These are phyloP conservation scores for Echeveria elegans DNA, from an alignment of 164 flowering plant genomes.

Conservation along the genomic window DNA sequence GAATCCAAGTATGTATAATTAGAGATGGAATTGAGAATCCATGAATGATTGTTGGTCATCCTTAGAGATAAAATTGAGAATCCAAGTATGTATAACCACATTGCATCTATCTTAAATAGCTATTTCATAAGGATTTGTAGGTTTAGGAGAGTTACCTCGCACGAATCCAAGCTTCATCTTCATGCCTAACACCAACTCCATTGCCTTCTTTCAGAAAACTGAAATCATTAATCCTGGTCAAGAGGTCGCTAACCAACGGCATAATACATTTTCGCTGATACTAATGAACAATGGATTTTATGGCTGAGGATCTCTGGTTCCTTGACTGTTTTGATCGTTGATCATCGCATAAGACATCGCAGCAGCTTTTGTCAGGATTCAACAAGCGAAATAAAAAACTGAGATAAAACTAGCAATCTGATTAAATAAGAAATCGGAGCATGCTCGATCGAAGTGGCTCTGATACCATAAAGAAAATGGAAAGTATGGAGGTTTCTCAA, in stretches of 20 bases:
- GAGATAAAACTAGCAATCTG: no score
- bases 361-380: no score
- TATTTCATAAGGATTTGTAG: not conserved
- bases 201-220: not conserved
- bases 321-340: no score
- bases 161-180: conserved; percentile 7
- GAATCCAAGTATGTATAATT: not conserved
- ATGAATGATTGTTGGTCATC: not conserved
- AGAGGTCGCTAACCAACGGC: not conserved
- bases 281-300: no score
- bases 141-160: not conserved
- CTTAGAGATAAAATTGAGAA: not conserved
- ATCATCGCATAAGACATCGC: no score
- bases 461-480: no score
- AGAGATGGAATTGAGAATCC: not conserved
- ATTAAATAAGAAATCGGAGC: no score
- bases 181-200: not conserved
- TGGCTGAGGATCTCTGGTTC: no score
- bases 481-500: no score
- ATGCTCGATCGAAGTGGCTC: no score
- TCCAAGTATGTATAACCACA: not conserved
- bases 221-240: not conserved
- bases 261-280: no score
- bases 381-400: no score
- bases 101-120: not conserved